These are phyloP conservation scores for Rhodotorula sp. DNA, from an alignment of 1,284 basidiomycete species.

Conservation along the genomic window DNA sequence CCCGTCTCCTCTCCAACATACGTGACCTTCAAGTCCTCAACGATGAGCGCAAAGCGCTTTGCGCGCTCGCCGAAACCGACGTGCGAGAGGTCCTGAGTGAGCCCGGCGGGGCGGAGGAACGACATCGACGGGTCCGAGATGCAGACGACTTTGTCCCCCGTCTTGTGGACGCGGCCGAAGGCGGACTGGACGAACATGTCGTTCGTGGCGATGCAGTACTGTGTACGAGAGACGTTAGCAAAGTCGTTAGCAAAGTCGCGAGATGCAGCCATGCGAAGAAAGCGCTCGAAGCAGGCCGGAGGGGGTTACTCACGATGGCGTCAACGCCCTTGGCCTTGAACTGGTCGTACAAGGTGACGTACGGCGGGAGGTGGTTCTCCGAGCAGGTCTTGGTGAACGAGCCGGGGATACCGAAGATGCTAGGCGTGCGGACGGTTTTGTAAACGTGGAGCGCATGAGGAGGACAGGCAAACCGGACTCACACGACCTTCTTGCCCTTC, in stretches of 20 bases:
- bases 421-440: not conserved
- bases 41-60: slow-evolving; percentile 65
- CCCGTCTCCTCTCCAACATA: slow-evolving; percentile 58
- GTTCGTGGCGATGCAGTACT: slow-evolving; percentile 63
- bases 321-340: slow-evolving; percentile 66
- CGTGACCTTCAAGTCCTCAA: slow-evolving; percentile 65
- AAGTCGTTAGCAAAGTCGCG: not conserved
- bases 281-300: slow-evolving; percentile 43
- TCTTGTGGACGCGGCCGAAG: slow-evolving; percentile 63
- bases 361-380: slow-evolving; percentile 40
- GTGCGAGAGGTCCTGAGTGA: slow-evolving; percentile 60
- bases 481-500: slow-evolving; percentile 58
- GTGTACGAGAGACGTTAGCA: not conserved
- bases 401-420: slow-evolving; percentile 12
- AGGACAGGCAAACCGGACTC: slow-evolving; percentile 61
- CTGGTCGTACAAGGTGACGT: slow-evolving; percentile 61
- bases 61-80: slow-evolving; percentile 64
- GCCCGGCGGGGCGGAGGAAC: slow-evolving; percentile 66
- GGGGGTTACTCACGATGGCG: slow-evolving; percentile 32
- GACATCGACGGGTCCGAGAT: slow-evolving; percentile 65
- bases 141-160: slow-evolving; percentile 67
- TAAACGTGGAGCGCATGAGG: not conserved
- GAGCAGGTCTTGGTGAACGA: slow-evolving; percentile 21
- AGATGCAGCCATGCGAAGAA: no score
- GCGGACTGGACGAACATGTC: slow-evolving; percentile 68